Base-by-base conservation (phyloP, 805 yeast genomes). In the Metschnikowia chrysomelidarum region DNA sequence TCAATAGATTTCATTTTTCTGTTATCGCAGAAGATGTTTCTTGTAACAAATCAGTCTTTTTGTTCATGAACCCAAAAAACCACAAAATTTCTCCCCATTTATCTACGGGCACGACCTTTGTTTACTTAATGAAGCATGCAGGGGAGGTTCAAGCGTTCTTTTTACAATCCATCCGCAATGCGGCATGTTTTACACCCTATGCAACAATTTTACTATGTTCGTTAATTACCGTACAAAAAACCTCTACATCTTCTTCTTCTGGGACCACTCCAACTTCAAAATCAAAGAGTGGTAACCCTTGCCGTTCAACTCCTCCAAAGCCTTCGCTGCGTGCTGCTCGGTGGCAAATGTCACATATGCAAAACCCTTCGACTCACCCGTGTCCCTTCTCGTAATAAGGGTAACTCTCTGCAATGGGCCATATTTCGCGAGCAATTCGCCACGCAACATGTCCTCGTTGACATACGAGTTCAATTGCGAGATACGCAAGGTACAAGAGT, bases 331-430 rank as follows among this genome's bases (percentile, higher is more conserved):
- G 49, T 67, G 69, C 39, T 63, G 60, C 56, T 78, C 78, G 38
- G 80, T 73, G 41, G 73, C 76, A 60, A 85, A 85, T 42, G 91
- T 82, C 47, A 89, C 94, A 63, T 87, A 93, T 5, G 98, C 98
- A 63, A 91, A 80, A 57, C 99, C 99, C 68, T 87, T 84, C 28
- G 96, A 85, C 63, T 82, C 82, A 47, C 95, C 93, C 18, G 98
- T 93, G 53, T 85, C 95, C 68, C 87, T 83, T 68, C 88, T 86
- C 70, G 86, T 84, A 41, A 88, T 88, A 40, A 93, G 73, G 46
- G 83, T 82, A 49, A 84, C 85, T 67, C 96, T 83, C 54, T 76
- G 77, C 49, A 76, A 69, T 41, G 69, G 77, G 53, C 78, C 94
- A 70, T 71, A 82, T 60, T 68, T 76, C 45, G 71, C 76, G 53